Evolutionary conservation across 1,284 basidiomycete species (phyloP), one percentile per base, ranked within the genome.

Genomic region (Rhodotorula sp.): DNA sequence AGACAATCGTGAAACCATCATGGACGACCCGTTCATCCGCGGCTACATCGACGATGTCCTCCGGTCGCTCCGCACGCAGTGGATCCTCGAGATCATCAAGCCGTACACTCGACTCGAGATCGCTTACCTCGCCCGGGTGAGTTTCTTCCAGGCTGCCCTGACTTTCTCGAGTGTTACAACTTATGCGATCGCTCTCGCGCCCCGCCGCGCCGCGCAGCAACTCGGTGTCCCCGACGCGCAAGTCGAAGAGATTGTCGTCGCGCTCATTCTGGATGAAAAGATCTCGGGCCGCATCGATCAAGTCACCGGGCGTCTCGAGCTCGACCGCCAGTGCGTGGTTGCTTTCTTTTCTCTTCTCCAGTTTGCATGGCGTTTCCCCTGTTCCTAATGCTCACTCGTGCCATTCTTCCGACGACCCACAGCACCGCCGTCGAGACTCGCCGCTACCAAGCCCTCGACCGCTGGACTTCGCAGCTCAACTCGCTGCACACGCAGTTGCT

Each of bases 231-330:
- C 91, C 26, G 86, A 87, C 49, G 86, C 87, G 59, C 93, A 97
- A 80, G 94, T 97, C 5, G 95, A 98, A 80, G 92, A 92, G 68
- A 87, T 99, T 46, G 87, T 99, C 49, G 91, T 98, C 71, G 90
- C 91, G 52, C 87, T 99, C 26, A 98, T 99, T 69, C 83, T 98
- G 46, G 96, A 99, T 81, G 92, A 91, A 34, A 95, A 92, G 80
- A 92, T 99, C 49, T 89, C 94, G 76, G 97, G 96, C 23, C 87
- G 90, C 77, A 97, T 99, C 79, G 96, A 99, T 81, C 94, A 98
- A 83, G 93, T 97, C 49, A 88, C 91, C 29, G 93, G 94, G 84
- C 86, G 91, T 65, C 85, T 99, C 21, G 92, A 98, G 78, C 85
- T 99, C 34, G 92, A 97, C 78, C 60, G 88, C 79, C 89, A 92